phyloP scores from a whole-genome alignment of 768 basidiomycete genomes.

The Amanita exitialis region DNA sequence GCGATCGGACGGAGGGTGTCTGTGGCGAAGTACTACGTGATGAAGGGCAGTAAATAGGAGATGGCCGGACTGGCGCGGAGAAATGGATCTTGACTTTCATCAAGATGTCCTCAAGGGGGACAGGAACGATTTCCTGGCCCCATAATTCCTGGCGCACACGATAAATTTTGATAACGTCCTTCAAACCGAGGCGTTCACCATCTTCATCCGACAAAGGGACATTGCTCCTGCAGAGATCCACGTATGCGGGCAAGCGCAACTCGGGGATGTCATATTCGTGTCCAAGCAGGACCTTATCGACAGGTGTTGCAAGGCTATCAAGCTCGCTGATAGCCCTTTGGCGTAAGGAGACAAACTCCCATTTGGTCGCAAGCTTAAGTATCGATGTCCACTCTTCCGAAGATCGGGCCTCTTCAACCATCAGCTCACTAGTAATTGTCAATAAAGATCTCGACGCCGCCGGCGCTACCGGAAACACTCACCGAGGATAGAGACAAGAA shows the following conservation, averaged over 20 bases:
- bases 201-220: constrained; percentile 2
- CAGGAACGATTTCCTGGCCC: background rate
- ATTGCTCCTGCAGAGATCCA: background rate
- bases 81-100: background rate
- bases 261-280: background rate
- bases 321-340: background rate
- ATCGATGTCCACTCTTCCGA: constrained; percentile 4
- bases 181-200: background rate
- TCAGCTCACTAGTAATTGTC: background rate
- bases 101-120: background rate
- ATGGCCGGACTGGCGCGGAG: background rate
- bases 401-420: background rate
- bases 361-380: constrained; percentile 2
- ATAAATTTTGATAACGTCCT: constrained; percentile 5
- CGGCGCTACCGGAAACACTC: background rate
- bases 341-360: constrained; percentile 1
- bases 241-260: background rate
- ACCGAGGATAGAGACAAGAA: constrained; percentile 1
- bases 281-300: constrained; percentile 4
- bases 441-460: background rate
- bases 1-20: background rate
- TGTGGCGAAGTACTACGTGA: background rate
- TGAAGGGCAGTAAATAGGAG: background rate
- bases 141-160: constrained; percentile 4
- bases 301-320: background rate